These are phyloP conservation scores for Yamadazyma diospyri DNA, from an alignment of 1,139 yeast genomes.

Conservation along the genomic window DNA sequence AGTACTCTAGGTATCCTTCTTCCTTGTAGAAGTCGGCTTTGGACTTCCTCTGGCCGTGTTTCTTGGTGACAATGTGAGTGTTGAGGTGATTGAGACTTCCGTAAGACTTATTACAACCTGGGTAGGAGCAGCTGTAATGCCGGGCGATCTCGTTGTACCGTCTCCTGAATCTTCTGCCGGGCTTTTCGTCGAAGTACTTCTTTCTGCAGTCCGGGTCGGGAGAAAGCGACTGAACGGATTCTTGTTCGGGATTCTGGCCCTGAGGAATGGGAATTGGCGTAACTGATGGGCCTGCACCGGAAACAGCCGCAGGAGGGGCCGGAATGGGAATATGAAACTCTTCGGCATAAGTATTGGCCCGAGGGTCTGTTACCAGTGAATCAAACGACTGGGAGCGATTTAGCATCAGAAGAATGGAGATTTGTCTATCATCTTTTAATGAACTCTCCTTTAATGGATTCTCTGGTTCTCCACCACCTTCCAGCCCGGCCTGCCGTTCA, in stretches of 20 bases:
- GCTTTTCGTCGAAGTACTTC: slow-evolving; percentile 17
- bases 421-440: not conserved
- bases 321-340: not conserved
- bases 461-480: too few species aligned
- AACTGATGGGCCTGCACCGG: too few species aligned
- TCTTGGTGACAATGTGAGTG: slow-evolving; percentile 70
- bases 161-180: slow-evolving; percentile 54
- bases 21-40: slow-evolving; percentile 59
- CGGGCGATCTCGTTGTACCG: slow-evolving; percentile 69
- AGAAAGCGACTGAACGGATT: not conserved
- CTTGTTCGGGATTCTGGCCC: too few species aligned
- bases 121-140: slow-evolving; percentile 56
- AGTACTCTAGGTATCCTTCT: slow-evolving; percentile 18
- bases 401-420: slow-evolving; percentile 1
- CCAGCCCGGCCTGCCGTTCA: too few species aligned
- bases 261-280: not conserved
- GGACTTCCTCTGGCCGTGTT: slow-evolving; percentile 65
- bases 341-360: too few species aligned
- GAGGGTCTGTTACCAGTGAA: too few species aligned
- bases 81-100: slow-evolving; percentile 76
- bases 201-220: not conserved
- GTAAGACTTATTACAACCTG: slow-evolving; percentile 65
- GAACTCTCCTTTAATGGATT: too few species aligned
- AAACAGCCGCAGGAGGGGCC: not conserved
- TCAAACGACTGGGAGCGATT: too few species aligned